Base-by-base conservation (phyloP, 768 basidiomycete species). In the Clavaria fumosa region DNA sequence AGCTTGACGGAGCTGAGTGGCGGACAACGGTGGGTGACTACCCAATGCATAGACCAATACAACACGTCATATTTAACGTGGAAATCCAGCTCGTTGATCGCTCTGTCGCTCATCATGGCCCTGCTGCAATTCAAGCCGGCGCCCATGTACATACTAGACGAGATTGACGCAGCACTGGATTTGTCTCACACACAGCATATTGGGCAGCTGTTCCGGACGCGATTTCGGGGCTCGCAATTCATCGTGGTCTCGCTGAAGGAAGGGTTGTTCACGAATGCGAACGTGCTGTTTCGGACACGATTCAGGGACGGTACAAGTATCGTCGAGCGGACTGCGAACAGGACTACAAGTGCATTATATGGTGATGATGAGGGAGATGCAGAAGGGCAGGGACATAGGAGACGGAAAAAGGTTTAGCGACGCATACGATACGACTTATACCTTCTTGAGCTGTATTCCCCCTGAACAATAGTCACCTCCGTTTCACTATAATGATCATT, bases 71-170 rank as follows among this genome's bases (percentile, higher is more conserved):
- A 19, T 14, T 10, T 22, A 23, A 35, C 22, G 31, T 36, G 23
- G 34, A 33, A n/a, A 30, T 17, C n/a, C 47, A 97, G 91, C 46
- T 99, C 95, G 0, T 70, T 99, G 45, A 97, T 99, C 51, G 95
- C 95, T 1, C 71, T 99, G 1, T 97, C 93, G 9, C 69, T 99
- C 26, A 97, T 97, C 63, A 93, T 99, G 90, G 83, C 95, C 0
- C 72, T 99, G 12, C 75, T 97, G n/a, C 90, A 96, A 54, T 96
- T 96, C 70, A 96, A 96, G 52, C 91, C 93, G 5, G 91, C 93
- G 11, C 93, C 90, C 2, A 90, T 97, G 88, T 97, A 97, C 57
- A 99, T 99, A 53, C 72, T 99, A 6, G 95, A 99, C 59, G 95
- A 99, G 59, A 93, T 99, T 45, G 95, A 97, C 56, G 91, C 95